Percentiles rank a stretch among this genome's conserved stretches.
phyloP scores from a whole-genome alignment of 2,329 filamentous ascomycete species.

The Fusarium sp. region DNA sequence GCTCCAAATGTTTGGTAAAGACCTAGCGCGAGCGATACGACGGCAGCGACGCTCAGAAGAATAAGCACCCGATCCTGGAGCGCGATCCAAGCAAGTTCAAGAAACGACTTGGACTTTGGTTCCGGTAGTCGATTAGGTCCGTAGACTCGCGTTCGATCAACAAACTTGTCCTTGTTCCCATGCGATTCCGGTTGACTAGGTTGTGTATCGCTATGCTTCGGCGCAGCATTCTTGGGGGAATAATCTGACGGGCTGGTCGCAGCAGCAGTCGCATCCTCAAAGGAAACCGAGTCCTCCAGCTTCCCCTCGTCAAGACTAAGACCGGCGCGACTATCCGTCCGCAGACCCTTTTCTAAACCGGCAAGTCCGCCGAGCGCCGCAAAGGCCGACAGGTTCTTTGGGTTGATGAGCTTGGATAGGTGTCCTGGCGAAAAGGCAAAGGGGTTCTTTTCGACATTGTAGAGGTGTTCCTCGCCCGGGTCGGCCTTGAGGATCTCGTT shows the following conservation, averaged over 20 bases:
- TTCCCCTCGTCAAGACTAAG: constrained; percentile 78
- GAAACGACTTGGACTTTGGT: constrained; percentile 69
- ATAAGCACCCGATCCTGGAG: constrained; percentile 76
- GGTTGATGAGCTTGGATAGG: constrained; percentile 83
- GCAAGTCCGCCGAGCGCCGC: constrained; percentile 78
- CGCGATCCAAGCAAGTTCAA: constrained; percentile 71
- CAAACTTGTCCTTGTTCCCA: constrained; percentile 18
- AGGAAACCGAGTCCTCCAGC: constrained; percentile 71
- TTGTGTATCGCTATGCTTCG: background rate
- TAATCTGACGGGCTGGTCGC: constrained; percentile 3
- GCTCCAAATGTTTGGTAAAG: constrained; percentile 72
- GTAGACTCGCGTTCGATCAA: constrained; percentile 31
- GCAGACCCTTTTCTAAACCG: constrained; percentile 80
- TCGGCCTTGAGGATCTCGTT: constrained; percentile 68
- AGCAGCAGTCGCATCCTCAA: constrained; percentile 68
- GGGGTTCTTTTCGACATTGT: constrained; percentile 77
- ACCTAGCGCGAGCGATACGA: constrained; percentile 73
- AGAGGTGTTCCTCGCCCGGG: constrained; percentile 77
- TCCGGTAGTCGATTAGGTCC: constrained; percentile 66
- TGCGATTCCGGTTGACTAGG: background rate
- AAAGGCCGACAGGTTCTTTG: constrained; percentile 84
- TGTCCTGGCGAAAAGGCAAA: constrained; percentile 86
- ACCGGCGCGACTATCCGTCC: constrained; percentile 75
- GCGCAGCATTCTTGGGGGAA: background rate
- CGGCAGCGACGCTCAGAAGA: constrained; percentile 71